Percentiles rank a stretch among this genome's conserved stretches.
phyloP scores from a whole-genome alignment of 345 rosid genomes.

The Barbarea vulgaris region DNA sequence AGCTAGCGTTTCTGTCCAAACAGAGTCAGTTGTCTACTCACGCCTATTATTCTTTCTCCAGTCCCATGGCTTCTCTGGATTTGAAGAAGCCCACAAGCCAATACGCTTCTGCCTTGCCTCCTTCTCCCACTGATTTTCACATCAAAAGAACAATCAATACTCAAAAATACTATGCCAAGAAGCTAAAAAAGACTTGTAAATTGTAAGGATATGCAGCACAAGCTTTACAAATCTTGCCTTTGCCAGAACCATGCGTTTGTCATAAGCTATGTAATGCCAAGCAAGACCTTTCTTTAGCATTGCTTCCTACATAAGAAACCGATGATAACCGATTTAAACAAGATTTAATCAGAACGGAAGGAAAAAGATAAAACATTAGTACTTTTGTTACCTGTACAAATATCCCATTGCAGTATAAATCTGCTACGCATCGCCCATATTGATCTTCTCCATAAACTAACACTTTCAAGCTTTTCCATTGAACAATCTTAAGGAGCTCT shows the following conservation, averaged over 20 bases:
- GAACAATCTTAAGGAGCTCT: constrained; percentile 59
- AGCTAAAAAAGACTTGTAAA: background rate
- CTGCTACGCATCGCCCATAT: constrained; percentile 65
- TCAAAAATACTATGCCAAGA: background rate
- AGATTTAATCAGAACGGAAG: background rate
- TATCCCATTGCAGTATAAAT: constrained; percentile 66
- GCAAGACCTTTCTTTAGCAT: constrained; percentile 86
- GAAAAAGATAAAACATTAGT: background rate
- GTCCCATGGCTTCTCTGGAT: constrained; percentile 89
- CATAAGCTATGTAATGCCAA: constrained; percentile 79
- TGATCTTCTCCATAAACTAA: constrained; percentile 67
- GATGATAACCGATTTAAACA: background rate
- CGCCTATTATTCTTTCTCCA: constrained; percentile 76
- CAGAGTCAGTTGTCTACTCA: constrained; percentile 3
- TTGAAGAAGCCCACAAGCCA: constrained; percentile 78
- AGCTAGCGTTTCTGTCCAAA: background rate
- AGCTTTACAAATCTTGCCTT: constrained; percentile 41
- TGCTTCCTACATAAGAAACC: constrained; percentile 49
- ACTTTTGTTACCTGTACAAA: constrained; percentile 58
- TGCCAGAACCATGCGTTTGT: constrained; percentile 58
- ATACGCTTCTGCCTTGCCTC: constrained; percentile 66
- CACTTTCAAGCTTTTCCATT: constrained; percentile 66
- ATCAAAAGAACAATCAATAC: background rate
- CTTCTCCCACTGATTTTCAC: constrained; percentile 64
- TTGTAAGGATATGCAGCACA: background rate